These are phyloP conservation scores for Mortierella sp. DNA, from an alignment of 371 early-diverging fungal genomes.

Conservation along the genomic window DNA sequence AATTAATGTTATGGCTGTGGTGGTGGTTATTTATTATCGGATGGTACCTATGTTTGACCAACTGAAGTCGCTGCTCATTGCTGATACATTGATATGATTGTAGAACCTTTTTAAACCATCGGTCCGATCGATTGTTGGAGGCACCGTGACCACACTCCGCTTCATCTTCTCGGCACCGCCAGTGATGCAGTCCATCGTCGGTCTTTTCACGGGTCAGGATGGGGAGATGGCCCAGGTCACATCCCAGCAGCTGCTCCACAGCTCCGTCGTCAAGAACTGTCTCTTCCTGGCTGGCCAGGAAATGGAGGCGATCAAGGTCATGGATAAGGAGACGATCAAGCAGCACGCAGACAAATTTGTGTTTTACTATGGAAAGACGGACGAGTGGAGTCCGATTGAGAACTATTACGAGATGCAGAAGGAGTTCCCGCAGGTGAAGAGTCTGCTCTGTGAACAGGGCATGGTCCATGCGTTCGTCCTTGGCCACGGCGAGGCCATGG, in stretches of 20 bases:
- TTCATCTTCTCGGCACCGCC: conserved; percentile 51
- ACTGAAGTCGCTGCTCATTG: neutral
- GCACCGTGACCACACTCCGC: conserved; percentile 52
- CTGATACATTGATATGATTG: neutral
- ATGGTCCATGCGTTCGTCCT: conserved; percentile 85
- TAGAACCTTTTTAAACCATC: conserved; percentile 56
- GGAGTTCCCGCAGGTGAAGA: conserved; percentile 73
- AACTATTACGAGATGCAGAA: conserved; percentile 78
- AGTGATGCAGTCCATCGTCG: conserved; percentile 32
- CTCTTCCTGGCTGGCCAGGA: conserved; percentile 80
- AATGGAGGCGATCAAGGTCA: conserved; percentile 75
- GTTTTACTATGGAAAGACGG: conserved; percentile 84
- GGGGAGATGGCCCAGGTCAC: conserved; percentile 68
- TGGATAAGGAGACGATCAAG: conserved; percentile 76
- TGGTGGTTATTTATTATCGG: neutral
- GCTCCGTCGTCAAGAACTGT: conserved; percentile 70
- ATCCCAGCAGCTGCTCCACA: conserved; percentile 71
- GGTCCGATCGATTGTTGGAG: conserved; percentile 31
- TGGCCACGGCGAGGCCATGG: conserved; percentile 60
- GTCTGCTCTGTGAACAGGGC: conserved; percentile 74
- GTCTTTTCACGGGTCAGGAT: conserved; percentile 55
- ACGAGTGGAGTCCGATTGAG: conserved; percentile 83
- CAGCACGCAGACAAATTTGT: conserved; percentile 74
- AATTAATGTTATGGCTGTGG: too few species aligned
- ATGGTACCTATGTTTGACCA: neutral